Base-by-base conservation (phyloP, 2,329 filamentous ascomycete genomes). In the Penicillium sp. region DNA sequence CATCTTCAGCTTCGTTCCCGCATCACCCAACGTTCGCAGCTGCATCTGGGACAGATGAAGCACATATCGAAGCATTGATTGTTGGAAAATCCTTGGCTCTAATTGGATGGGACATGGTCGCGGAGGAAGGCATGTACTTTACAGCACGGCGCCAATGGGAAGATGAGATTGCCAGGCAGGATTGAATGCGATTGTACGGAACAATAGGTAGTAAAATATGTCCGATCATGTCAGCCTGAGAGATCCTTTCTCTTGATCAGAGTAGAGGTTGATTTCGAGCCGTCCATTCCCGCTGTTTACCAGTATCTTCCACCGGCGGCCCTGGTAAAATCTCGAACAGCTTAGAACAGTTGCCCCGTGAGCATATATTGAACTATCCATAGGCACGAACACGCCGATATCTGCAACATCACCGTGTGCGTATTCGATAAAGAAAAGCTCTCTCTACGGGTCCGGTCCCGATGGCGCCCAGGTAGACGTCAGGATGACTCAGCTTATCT, bases 51-150 rank as follows among this genome's bases (percentile, higher is more conserved):
- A 73, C 70, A 58, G 44, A 78, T 66, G 36, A 62, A 49, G 74
- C 77, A 0, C 76, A 79, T 53, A 60, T 64, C 0, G 67, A 70
- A n/a, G 76, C 78, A 0, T 60, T 81, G 2, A 67, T 72, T 38
- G 75, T 74, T 34, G 77, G 73, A 0, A 80, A 79, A 61, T 76
- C 76, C 0, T 70, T 81, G 69, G 78, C 77, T 0, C 62, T 69
- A 50, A 67, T 65, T 11, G 71, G 66, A 7, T 71, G 67, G 66
- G 68, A 72, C 4, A 67, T 72, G 60, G 4, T 67, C n/a, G 62
- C 57, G 3, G 54, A 69, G 9, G 54, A 67, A 13, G 40, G 13
- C 1, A 30, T 70, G 23, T 70, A 64, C 41, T 54, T 64, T 29
- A 55, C 54, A 3, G 64, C 64, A 3, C 61, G 57, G 42, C 50